Evolutionary conservation across 805 yeast genomes (phyloP), one percentile per base, ranked within the genome.

Genomic region (Yueomyces sp.): DNA sequence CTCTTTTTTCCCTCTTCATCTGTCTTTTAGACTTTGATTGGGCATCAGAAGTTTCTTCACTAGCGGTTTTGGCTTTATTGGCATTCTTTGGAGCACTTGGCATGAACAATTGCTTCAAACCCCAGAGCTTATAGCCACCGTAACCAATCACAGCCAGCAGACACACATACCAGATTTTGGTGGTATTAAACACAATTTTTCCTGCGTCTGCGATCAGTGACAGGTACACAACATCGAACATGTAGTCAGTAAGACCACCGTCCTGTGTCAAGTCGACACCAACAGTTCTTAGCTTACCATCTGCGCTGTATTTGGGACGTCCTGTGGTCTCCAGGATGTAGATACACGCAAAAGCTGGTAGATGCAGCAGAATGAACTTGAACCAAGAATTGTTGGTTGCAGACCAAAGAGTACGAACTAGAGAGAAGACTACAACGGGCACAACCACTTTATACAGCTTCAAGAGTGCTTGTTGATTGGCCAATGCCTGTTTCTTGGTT

Each of bases 151-250:
- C 44, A 29, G 53, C 37, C 27, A 51, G 36, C 2, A 55, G n/a
- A 49, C 65, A 64, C 4, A 72, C 44, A 57, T 66, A 72, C 76
- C 76, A 76, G 5, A 71, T 62, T 43, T 66, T 66, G 47, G 66
- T 69, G 11, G 73, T 59, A 32, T 73, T 73, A 46, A 73, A 65
- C 2, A 70, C 11, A 8, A 72, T 51, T 56, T 66, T 64, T 19
- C 75, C 63, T 1, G 70, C 38, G 46, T 75, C 72, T 28, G 73
- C 63, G n/a, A 68, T 47, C 57, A 76, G 61, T 5, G 80, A 73
- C 41, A 75, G 48, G 54, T 77, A 77, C 38, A 76, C 60, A 36
- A 73, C 49, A 52, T 77, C 83, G 48, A 75, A 74, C 57, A 76
- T 57, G 54, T 73, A 74, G 54, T 75, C 80, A 36, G 67, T 68